Base-by-base conservation (phyloP, 441 rosid genomes). In the Adansonia gregorii region DNA sequence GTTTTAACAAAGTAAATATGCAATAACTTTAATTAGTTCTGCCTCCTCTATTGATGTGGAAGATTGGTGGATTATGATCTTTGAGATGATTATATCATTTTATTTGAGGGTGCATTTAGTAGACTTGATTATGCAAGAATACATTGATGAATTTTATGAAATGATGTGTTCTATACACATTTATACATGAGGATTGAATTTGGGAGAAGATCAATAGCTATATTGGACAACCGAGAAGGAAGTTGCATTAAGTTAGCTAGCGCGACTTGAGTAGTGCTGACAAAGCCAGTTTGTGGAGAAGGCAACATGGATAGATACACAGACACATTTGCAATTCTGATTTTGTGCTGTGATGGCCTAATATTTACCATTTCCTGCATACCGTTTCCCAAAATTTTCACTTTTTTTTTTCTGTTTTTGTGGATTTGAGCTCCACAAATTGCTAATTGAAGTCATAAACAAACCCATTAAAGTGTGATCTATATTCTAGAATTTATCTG, bases 11-110 rank as follows among this genome's bases (percentile, higher is more conserved):
- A 52, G 8, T 67, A 66, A 45, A 10, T 49, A 5, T 3, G 8
- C 24, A 6, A 11, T 77, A 64, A 64, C 20, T 56, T 20, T 48
- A 11, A 77, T 20, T 54, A 45, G 31, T 49, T 73, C 54, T 46
- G 14, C 51, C 17, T 20, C 54, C 66, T 71, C 68, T 31, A 39
- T 48, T 41, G 49, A 59, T 52, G 6, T 11, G 43, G 61, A 27
- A 27, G 46, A 27, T 70, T 19, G 60, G 61, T 52, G 20, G 14
- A 52, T 31, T 8, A 8, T 51, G 48, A 19, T 43, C 54, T 41
- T 15, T 8, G 31, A 31, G 14, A 71, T 31, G 46, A 71, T 31
- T 31, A 54, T 51, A 52, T 54, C 24, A n/a, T 5, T 71, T 67
- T 71, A 15, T 24, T 60, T 71, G 31, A 31, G 61, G 59, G n/a